Conservation (phyloP, 169 alveolate genomes). For the Prorocentrum cordatum region DNA sequence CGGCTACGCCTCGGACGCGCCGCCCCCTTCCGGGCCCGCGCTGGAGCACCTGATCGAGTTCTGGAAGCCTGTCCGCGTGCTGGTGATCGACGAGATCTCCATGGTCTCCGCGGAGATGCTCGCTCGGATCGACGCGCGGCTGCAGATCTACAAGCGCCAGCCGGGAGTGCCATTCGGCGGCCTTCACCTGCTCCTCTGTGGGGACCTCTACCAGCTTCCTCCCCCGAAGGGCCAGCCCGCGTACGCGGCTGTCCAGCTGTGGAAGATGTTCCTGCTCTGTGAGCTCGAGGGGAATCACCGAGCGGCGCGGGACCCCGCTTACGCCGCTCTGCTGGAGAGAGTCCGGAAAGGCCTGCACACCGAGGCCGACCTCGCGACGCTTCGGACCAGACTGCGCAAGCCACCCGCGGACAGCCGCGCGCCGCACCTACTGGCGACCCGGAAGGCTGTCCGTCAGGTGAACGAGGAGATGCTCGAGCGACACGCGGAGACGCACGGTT, state of each 20-base stretch:
- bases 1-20: not conserved
- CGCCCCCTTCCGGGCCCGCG: not conserved
- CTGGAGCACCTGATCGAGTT: not conserved
- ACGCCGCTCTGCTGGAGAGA: slow-evolving; percentile 11
- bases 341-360: slow-evolving; percentile 1
- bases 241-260: not conserved
- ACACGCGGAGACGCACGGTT: no score
- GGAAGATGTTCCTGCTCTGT: not conserved
- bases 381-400: not conserved
- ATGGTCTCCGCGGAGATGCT: not conserved
- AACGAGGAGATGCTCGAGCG: not conserved
- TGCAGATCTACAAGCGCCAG: not conserved
- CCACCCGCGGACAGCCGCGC: not conserved
- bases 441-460: not conserved
- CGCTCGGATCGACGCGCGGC: not conserved
- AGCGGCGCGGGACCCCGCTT: slow-evolving; percentile 7
- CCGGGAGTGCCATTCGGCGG: not conserved
- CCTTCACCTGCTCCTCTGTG: not conserved
- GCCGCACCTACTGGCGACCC: not conserved
- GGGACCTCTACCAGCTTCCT: slow-evolving; percentile 25
- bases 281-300: slow-evolving; percentile 28
- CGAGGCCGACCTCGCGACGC: not conserved
- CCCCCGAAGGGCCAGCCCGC: not conserved
- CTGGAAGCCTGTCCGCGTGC: not conserved
- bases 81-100: not conserved